Percentiles rank a stretch among this genome's conserved stretches.
phyloP scores from a whole-genome alignment of 192 early-diverging fungal species.

The Entomortierella beljakovae region DNA sequence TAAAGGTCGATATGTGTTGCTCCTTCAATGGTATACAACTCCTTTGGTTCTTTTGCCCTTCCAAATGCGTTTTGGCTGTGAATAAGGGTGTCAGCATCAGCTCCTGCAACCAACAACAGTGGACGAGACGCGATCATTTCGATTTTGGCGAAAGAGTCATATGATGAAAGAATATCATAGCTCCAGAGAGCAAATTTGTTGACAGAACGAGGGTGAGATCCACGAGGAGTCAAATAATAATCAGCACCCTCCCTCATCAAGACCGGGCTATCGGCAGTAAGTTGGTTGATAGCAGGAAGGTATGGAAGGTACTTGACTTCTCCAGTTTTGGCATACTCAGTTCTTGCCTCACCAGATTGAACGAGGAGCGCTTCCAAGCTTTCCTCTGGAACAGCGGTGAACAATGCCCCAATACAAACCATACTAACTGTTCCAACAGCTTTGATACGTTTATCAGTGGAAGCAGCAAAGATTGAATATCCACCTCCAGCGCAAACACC shows the following conservation, averaged over 20 bases:
- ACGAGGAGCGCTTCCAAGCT: slow-evolving; percentile 7
- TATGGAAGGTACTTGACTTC: slow-evolving; percentile 22
- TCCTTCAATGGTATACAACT: slow-evolving; percentile 29
- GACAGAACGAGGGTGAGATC: slow-evolving; percentile 18
- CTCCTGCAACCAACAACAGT: slow-evolving; percentile 32
- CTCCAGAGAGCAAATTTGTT: slow-evolving; percentile 20
- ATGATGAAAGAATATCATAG: slow-evolving; percentile 18
- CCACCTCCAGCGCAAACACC: slow-evolving; percentile 49
- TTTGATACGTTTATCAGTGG: slow-evolving; percentile 31
- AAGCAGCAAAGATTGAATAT: slow-evolving; percentile 13
- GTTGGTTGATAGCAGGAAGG: background rate
- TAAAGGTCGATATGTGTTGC: slow-evolving; percentile 42
- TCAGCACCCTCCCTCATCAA: slow-evolving; percentile 30
- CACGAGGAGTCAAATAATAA: slow-evolving; percentile 42
- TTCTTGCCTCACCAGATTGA: slow-evolving; percentile 17
- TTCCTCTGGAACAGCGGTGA: slow-evolving; percentile 10
- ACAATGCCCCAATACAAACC: slow-evolving; percentile 13
- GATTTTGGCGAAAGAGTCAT: slow-evolving; percentile 16
- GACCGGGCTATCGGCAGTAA: slow-evolving; percentile 6
- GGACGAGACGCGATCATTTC: slow-evolving; percentile 28
- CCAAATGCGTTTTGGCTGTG: slow-evolving; percentile 18
- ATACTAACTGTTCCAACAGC: slow-evolving; percentile 19
- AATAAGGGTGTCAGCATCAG: slow-evolving; percentile 40
- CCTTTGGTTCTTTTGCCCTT: slow-evolving; percentile 30
- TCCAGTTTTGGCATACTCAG: slow-evolving; percentile 22